A percentile compares a stretch with the other conserved stretches of the same genome.
Conservation (phyloP, 2,329 filamentous ascomycete genomes). For the Colletotrichum gloeosporioides region DNA sequence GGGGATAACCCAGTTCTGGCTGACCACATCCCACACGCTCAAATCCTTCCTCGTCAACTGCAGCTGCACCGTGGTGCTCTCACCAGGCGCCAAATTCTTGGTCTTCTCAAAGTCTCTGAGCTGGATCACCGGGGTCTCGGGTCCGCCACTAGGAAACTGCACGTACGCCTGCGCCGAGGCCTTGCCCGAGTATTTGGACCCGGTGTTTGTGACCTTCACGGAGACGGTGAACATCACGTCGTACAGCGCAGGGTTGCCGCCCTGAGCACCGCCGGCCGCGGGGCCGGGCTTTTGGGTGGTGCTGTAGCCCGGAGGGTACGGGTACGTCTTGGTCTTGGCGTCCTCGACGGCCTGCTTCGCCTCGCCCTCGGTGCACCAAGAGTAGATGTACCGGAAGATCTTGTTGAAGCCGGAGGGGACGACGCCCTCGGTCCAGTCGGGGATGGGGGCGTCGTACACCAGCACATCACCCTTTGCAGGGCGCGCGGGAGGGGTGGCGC, state of each 20-base stretch:
- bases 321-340: constrained; percentile 47
- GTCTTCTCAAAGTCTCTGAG: constrained; percentile 78
- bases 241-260: constrained; percentile 72
- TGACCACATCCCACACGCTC: constrained; percentile 72
- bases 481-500: constrained; percentile 36
- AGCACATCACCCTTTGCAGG: constrained; percentile 44
- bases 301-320: constrained; percentile 72
- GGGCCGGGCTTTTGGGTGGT: constrained; percentile 48
- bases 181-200: constrained; percentile 45
- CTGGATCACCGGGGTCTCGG: constrained; percentile 72
- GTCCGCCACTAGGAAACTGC: constrained; percentile 42
- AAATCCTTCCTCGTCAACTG: constrained; percentile 70
- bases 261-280: constrained; percentile 71
- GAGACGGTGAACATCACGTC: constrained; percentile 48
- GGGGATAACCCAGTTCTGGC: constrained; percentile 71
- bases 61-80: constrained; percentile 60
- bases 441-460: constrained; percentile 55
- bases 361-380: constrained; percentile 58
- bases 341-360: constrained; percentile 45
- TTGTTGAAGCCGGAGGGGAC: constrained; percentile 64
- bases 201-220: constrained; percentile 59
- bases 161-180: constrained; percentile 52
- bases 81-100: constrained; percentile 54
- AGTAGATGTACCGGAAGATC: constrained; percentile 73
- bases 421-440: constrained; percentile 58